Percentiles rank a stretch among this genome's conserved stretches.
Conservation (phyloP, 129 eudicot genomes). For the Erigeron canadensis region DNA sequence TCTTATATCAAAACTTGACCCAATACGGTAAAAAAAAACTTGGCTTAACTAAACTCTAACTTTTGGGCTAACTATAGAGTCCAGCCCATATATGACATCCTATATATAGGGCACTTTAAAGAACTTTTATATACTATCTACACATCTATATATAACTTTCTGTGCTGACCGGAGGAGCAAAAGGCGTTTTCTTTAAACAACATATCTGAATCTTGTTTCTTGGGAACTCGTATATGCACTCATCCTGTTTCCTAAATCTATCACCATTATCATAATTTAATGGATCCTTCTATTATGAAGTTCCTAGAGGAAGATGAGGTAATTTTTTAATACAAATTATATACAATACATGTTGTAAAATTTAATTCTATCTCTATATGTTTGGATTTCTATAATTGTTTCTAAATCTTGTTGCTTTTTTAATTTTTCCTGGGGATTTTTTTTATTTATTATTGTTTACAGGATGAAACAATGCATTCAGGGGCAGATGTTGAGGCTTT, state of each 20-base stretch:
- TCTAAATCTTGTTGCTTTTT: not conserved
- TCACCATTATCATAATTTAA: constrained; percentile 7
- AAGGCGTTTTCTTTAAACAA: too few species aligned
- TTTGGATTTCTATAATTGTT: not conserved
- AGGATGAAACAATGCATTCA: constrained; percentile 97
- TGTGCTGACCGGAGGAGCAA: too few species aligned
- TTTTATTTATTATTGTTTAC: constrained; percentile 19
- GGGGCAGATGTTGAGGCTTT: constrained; percentile 95
- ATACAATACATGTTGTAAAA: not conserved
- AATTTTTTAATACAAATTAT: too few species aligned
- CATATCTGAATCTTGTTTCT: not conserved
- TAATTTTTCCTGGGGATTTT: not conserved
- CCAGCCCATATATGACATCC: not conserved
- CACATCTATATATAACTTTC: too few species aligned
- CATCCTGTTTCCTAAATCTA: not conserved
- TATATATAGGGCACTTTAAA: not conserved
- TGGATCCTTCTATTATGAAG: constrained; percentile 87
- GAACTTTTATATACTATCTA: too few species aligned
- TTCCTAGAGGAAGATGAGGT: constrained; percentile 97
- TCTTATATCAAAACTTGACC: too few species aligned
- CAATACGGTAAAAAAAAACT: too few species aligned
- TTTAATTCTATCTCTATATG: not conserved
- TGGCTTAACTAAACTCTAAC: not conserved
- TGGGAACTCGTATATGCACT: not conserved
- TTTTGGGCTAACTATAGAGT: not conserved